Evolutionary conservation across 2,329 filamentous ascomycete genomes (phyloP).

Genomic region (Lachnellula hyalina): DNA sequence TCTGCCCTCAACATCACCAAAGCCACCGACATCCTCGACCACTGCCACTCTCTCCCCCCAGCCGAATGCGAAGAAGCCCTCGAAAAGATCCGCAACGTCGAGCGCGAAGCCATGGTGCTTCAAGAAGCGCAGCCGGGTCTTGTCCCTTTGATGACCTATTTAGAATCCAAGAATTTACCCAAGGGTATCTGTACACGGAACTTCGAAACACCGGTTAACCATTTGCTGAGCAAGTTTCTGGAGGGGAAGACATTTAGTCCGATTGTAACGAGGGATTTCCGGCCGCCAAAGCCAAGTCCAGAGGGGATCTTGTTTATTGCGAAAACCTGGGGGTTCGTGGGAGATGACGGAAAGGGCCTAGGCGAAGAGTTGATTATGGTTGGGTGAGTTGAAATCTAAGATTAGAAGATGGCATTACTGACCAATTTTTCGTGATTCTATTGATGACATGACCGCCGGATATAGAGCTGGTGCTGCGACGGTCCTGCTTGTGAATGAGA

Average conservation of each 20-base stretch:
- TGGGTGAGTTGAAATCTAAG: conserved; percentile 59
- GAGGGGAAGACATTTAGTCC: conserved; percentile 63
- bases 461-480: conserved; percentile 79
- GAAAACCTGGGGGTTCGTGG: conserved; percentile 63
- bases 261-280: conserved; percentile 77
- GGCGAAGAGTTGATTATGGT: conserved; percentile 30
- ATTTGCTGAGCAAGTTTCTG: conserved; percentile 72
- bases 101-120: conserved; percentile 70
- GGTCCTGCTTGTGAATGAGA: conserved; percentile 80
- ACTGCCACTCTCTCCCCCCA: conserved; percentile 71
- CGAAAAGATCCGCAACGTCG: conserved; percentile 70
- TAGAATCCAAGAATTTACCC: conserved; percentile 59
- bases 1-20: conserved; percentile 66
- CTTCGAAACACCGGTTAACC: conserved; percentile 73
- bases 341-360: conserved; percentile 23
- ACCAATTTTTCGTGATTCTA: conserved; percentile 51
- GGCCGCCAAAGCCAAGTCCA: conserved; percentile 79
- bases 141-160: conserved; percentile 70
- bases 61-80: conserved; percentile 58
- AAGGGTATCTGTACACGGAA: conserved; percentile 94
- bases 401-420: conserved; percentile 15
- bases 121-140: conserved; percentile 83
- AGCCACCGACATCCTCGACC: conserved; percentile 76
- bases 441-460: conserved; percentile 91
- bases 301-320: conserved; percentile 86